A percentile compares a stretch with the other conserved stretches of the same genome.
Conservation (phyloP, 129 eudicot genomes). For the Flaveria brownii region DNA sequence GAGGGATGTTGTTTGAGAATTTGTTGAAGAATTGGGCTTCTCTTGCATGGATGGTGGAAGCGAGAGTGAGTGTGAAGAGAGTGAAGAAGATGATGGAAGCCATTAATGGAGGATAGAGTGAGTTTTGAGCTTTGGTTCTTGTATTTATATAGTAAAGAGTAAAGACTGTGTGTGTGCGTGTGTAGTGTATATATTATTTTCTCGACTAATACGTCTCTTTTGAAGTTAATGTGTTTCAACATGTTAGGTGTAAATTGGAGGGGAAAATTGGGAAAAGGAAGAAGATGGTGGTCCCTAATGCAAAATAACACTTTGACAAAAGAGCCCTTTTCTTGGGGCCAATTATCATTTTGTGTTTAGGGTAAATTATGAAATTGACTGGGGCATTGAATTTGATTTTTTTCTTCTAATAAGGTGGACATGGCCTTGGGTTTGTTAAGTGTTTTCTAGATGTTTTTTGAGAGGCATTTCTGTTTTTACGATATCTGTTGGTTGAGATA, state of each 20-base stretch:
- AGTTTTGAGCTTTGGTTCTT: constrained; percentile 15
- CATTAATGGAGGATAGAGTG: constrained; percentile 41
- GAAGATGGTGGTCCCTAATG: constrained; percentile 2
- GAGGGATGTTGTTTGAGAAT: constrained; percentile 30
- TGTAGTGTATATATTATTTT: neutral
- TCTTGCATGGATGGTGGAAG: constrained; percentile 63
- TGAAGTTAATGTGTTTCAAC: constrained; percentile 32
- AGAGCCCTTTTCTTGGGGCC: neutral
- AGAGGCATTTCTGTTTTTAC: too few relatives aligned
- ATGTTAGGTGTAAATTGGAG: constrained; percentile 5
- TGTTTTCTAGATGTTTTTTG: too few relatives aligned
- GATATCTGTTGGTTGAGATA: too few relatives aligned
- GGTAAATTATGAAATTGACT: neutral
- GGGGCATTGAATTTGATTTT: neutral
- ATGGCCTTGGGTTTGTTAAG: too few relatives aligned
- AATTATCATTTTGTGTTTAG: neutral
- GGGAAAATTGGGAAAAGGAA: neutral
- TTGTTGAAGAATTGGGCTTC: constrained; percentile 75
- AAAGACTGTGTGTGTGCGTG: too few relatives aligned
- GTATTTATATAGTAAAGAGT: constrained; percentile 49
- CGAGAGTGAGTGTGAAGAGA: constrained; percentile 39
- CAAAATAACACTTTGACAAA: constrained; percentile 1
- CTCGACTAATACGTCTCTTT: constrained; percentile 19
- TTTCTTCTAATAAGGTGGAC: too few relatives aligned
- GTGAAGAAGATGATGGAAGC: constrained; percentile 49